phyloP scores from a whole-genome alignment of 2,329 filamentous ascomycete genomes.

The Endothia cerciana region DNA sequence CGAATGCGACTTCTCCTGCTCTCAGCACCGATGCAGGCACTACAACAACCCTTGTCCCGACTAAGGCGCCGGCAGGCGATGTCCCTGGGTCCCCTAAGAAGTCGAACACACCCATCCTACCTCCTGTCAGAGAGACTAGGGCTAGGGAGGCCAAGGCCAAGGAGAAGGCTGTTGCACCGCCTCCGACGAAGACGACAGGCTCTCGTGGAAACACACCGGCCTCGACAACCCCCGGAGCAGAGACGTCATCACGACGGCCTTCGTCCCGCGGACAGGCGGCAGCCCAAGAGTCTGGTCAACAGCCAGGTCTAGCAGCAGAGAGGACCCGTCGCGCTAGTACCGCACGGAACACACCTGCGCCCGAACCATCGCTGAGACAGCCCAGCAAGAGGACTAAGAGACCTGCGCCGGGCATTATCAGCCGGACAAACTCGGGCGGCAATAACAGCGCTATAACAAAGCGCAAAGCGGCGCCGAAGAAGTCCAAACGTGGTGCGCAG shows the following conservation, averaged over 20 bases:
- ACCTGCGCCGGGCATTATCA: conserved; percentile 74
- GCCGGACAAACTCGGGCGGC: conserved; percentile 61
- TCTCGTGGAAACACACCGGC: conserved; percentile 35
- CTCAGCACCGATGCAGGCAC: conserved; percentile 31
- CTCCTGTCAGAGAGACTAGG: conserved; percentile 40
- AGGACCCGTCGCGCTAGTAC: conserved; percentile 60
- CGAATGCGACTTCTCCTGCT: conserved; percentile 35
- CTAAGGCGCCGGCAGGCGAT: conserved; percentile 39
- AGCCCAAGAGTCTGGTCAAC: conserved; percentile 46
- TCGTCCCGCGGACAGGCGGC: conserved; percentile 56
- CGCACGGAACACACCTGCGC: conserved; percentile 60
- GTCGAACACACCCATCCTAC: conserved; percentile 41
- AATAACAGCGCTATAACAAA: conserved; percentile 69
- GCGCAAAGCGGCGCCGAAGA: conserved; percentile 70
- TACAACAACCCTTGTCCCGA: conserved; percentile 33
- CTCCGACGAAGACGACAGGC: conserved; percentile 24
- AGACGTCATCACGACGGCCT: conserved; percentile 47
- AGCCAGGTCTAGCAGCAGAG: conserved; percentile 53
- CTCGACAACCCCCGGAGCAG: conserved; percentile 40
- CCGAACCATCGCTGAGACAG: conserved; percentile 47
- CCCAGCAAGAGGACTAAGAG: conserved; percentile 66
- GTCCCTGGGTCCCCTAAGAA: conserved; percentile 39
- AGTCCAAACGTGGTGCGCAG: conserved; percentile 53
- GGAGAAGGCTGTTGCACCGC: conserved; percentile 23
- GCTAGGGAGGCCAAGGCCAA: conserved; percentile 35